These are phyloP conservation scores for Xerocomellus dryophilus DNA, from an alignment of 768 basidiomycete species.

Conservation along the genomic window DNA sequence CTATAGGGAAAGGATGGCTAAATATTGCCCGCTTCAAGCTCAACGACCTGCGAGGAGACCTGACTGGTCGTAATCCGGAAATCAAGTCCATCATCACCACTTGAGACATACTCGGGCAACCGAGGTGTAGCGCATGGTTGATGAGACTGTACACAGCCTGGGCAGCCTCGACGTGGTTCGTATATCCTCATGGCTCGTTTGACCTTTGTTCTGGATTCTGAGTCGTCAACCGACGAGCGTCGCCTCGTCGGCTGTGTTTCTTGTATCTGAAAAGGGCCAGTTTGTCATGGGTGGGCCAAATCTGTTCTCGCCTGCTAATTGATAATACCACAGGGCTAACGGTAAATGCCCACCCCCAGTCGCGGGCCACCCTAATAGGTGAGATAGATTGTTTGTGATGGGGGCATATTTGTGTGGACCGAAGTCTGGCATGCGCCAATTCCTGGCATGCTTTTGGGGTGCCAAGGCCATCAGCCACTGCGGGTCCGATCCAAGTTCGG, in stretches of 20 bases:
- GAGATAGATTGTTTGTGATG: background rate
- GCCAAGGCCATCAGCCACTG: too few relatives aligned
- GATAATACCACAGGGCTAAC: background rate
- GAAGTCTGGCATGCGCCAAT: background rate
- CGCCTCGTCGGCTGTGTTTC: background rate
- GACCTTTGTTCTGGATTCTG: too few relatives aligned
- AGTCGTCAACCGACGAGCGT: constrained; percentile 1
- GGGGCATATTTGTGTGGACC: background rate
- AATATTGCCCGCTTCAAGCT: background rate
- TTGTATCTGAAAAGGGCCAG: background rate
- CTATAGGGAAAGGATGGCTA: background rate
- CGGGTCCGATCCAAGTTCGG: too few relatives aligned
- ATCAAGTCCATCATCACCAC: background rate
- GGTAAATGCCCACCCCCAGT: background rate
- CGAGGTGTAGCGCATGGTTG: constrained; percentile 1
- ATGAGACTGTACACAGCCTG: background rate
- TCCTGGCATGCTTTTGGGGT: background rate
- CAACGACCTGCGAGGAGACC: background rate
- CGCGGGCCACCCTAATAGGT: background rate
- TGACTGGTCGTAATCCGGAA: background rate
- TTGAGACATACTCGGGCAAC: background rate
- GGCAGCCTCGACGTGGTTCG: constrained; percentile 2
- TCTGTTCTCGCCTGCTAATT: background rate
- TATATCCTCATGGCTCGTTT: background rate
- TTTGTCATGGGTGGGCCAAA: background rate